Evolutionary conservation across 2,329 filamentous ascomycete genomes (phyloP), one percentile per base, ranked within the genome.

Genomic region (Rutstroemia sp.): DNA sequence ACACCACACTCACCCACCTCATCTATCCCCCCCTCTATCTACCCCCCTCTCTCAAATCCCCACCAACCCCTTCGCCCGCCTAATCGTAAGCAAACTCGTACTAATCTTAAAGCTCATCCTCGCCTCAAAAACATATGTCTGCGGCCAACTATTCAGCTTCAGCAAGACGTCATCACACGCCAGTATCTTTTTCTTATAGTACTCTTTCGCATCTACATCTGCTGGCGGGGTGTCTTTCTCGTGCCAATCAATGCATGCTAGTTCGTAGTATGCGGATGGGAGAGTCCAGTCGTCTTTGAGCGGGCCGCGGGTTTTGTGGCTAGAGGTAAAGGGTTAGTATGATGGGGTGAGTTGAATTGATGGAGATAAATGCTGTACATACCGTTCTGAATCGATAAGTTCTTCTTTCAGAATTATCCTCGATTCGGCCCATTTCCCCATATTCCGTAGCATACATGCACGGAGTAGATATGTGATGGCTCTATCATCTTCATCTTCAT

Each of bases 221-320:
- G 21, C 51, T 16, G 60, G 64, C 5, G 61, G 56, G 5, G 69
- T 53, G 25, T 69, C 67, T 30, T 70, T 78, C 65, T 92, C 87
- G 57, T 80, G 78, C 92, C 92, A 99, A 1, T 86, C 75, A 54
- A 89, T 82, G 7, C 88, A 89, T 0, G 84, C 91, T 75, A 94
- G 82, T 72, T 99, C 94, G 71, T 96, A 96, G 62, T 89, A 78
- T 1, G 88, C 90, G 0, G 85, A 82, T 0, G 92, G 89, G 6
- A 80, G 75, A 9, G 83, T 76, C 75, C 88, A 92, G 64, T 87
- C 84, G 57, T 92, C 87, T 57, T 78, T 83, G 2, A 79, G 75
- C 0, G 74, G 65, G 2, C 84, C 85, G 60, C 80, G 84, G 69
- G 84, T 83, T 12, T 71, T 65, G 1, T 70, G 62, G 48, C 81